Conservation (phyloP, 2,329 filamentous ascomycete genomes). For the Daldinia sp. region DNA sequence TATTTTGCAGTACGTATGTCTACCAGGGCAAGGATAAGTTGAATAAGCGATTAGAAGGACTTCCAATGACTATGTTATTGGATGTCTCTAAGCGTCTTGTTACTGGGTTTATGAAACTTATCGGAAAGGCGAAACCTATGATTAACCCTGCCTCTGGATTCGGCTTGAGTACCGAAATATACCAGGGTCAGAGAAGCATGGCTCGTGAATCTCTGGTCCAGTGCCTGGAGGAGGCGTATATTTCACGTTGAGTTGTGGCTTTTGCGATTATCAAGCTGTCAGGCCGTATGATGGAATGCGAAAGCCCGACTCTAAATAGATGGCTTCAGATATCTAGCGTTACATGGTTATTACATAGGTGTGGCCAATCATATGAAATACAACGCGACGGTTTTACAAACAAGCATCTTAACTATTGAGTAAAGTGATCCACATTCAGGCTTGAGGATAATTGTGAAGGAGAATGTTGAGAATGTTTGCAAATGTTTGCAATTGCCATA, state of each 20-base stretch:
- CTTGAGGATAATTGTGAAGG: too few species aligned
- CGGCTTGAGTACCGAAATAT: background rate
- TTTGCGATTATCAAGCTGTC: background rate
- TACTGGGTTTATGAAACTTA: background rate
- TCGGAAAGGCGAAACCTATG: too few species aligned
- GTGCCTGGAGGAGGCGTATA: too few species aligned
- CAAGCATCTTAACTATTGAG: background rate
- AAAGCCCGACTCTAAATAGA: background rate
- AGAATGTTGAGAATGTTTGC: too few species aligned
- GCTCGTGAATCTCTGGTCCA: too few species aligned
- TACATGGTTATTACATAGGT: too few species aligned
- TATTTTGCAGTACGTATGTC: background rate
- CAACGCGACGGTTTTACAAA: background rate
- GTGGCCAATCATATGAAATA: background rate
- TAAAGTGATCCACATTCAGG: too few species aligned
- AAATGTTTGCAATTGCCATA: too few species aligned
- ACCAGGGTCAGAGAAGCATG: background rate
- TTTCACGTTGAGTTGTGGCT: background rate
- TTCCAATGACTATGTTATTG: background rate
- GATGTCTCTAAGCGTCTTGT: background rate
- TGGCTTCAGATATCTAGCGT: too few species aligned
- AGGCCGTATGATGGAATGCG: background rate
- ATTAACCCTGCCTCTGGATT: too few species aligned
- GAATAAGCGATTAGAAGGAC: too few species aligned
- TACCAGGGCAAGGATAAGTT: background rate